Percentiles rank a stretch among this genome's conserved stretches.
Evolutionary conservation across 345 rosid species (phyloP).

Genomic region (Bruguiera gymnorhiza): DNA sequence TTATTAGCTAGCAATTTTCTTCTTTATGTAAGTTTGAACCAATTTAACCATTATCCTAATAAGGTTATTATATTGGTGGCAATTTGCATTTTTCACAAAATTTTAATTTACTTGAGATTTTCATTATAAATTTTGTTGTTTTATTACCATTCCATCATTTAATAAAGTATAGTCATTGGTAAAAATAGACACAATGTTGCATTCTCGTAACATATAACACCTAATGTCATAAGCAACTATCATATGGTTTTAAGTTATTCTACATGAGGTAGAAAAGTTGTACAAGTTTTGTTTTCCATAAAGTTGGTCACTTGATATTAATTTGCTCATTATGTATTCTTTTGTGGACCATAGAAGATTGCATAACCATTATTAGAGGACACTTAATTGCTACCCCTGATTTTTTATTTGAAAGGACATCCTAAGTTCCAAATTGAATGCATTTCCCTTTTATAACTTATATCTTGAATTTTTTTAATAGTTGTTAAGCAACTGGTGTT

Average conservation of each 20-base stretch:
- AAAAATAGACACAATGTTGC: neutral
- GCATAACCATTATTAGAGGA: conserved; percentile 62
- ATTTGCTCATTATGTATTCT: conserved; percentile 2
- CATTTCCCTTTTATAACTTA: conserved; percentile 90
- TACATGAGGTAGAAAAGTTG: too few species aligned
- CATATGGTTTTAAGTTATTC: neutral
- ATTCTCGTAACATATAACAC: neutral
- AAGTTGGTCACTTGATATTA: neutral
- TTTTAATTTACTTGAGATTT: neutral
- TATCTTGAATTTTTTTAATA: conserved; percentile 77
- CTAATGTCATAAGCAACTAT: neutral
- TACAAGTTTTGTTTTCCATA: neutral
- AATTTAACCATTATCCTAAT: too few species aligned
- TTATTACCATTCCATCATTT: neutral
- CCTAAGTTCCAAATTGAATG: conserved; percentile 43
- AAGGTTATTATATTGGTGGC: neutral
- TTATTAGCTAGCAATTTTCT: neutral
- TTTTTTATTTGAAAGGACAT: conserved; percentile 28
- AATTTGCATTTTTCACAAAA: neutral
- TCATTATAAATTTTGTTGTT: neutral
- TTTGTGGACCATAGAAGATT: conserved; percentile 52
- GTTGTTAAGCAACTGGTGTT: conserved; percentile 74
- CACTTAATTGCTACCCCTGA: conserved; percentile 52
- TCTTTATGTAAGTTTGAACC: too few species aligned
- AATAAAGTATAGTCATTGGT: neutral